phyloP scores from a whole-genome alignment of 2,329 filamentous ascomycete species.

The Colletotrichum sp. region DNA sequence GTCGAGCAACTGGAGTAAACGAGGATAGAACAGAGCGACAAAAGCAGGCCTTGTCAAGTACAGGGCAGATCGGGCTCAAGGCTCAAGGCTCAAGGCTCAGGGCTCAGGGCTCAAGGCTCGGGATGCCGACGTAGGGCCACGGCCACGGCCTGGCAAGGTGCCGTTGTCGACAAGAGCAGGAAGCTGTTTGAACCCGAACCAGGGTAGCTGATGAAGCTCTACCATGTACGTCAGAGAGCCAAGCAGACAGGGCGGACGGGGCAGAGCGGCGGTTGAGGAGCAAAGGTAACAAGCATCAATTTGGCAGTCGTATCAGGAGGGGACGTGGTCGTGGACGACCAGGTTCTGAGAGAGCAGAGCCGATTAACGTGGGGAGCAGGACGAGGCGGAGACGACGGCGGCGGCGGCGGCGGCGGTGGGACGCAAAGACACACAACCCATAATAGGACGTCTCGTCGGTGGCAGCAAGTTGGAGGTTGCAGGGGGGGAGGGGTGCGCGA shows the following conservation, averaged over 20 bases:
- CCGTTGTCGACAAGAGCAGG: slow-evolving; percentile 14
- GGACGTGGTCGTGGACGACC: background rate
- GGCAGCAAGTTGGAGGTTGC: background rate
- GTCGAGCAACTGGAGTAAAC: background rate
- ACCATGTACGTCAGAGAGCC: slow-evolving; percentile 17
- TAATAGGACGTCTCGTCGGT: slow-evolving; percentile 7
- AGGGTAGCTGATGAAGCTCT: slow-evolving; percentile 20
- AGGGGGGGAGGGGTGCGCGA: background rate
- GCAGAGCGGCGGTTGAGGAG: background rate
- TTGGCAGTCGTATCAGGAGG: background rate
- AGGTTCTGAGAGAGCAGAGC: background rate
- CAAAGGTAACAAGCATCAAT: background rate
- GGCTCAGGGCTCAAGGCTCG: background rate
- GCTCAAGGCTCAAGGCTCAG: background rate
- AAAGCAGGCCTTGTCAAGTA: slow-evolving; percentile 6
- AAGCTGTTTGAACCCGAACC: slow-evolving; percentile 18
- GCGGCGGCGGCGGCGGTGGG: slow-evolving; percentile 4
- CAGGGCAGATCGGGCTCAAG: slow-evolving; percentile 15
- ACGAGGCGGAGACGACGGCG: background rate
- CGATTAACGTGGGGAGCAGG: background rate
- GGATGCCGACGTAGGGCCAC: slow-evolving; percentile 13
- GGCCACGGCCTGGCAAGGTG: slow-evolving; percentile 12
- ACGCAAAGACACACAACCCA: slow-evolving; percentile 16
- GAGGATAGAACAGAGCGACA: background rate
- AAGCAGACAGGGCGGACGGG: slow-evolving; percentile 17